Evolutionary conservation across 2,329 filamentous ascomycete species (phyloP).

Genomic region (Fusarium sp.): DNA sequence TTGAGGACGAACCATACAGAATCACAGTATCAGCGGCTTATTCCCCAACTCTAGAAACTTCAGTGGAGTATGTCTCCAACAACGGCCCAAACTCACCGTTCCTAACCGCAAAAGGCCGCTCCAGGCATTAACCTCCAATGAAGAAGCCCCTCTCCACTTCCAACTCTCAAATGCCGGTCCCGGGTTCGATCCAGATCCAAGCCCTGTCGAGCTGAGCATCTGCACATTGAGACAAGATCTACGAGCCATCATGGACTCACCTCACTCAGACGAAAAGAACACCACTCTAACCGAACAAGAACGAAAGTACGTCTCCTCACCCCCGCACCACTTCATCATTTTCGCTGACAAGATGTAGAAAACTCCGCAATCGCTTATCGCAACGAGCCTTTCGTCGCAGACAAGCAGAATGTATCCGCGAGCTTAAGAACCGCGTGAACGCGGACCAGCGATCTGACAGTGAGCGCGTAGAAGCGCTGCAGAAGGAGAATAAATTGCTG

Average conservation of each 20-base stretch:
- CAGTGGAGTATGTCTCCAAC: not conserved
- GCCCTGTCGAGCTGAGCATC: not conserved
- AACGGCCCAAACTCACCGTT: not conserved
- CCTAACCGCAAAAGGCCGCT: not conserved
- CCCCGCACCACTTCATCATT: too few species aligned
- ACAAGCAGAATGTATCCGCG: conserved; percentile 41
- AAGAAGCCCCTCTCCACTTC: not conserved
- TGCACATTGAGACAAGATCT: not conserved
- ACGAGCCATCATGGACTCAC: conserved; percentile 4
- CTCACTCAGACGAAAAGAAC: not conserved
- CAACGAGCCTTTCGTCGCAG: conserved; percentile 45
- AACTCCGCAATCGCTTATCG: conserved; percentile 45
- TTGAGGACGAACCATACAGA: not conserved
- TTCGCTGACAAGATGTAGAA: conserved; percentile 26
- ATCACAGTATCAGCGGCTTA: not conserved
- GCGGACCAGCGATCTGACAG: conserved; percentile 32
- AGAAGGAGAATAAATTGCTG: conserved; percentile 40
- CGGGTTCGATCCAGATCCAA: not conserved
- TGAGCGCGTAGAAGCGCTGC: conserved; percentile 36
- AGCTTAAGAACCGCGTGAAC: conserved; percentile 37
- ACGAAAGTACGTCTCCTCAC: not conserved
- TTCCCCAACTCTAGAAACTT: too few species aligned
- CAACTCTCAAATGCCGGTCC: not conserved
- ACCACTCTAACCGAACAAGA: conserved; percentile 6
- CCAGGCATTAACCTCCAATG: not conserved